These are phyloP conservation scores for Withania somnifera DNA, from an alignment of 305 asterid genomes.

Conservation along the genomic window DNA sequence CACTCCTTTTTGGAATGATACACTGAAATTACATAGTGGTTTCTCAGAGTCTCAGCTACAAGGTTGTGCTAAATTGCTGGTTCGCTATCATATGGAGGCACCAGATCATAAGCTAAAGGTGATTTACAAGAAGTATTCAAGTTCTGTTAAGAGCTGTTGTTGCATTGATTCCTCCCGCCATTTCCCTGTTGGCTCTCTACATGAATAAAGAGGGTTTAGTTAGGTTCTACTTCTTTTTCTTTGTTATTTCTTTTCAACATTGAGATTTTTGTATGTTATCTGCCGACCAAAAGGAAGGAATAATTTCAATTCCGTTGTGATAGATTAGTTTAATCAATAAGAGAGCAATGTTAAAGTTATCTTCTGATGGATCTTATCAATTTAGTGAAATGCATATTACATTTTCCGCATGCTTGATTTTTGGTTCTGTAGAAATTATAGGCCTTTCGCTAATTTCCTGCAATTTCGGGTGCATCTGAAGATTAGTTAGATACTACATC, in stretches of 20 bases:
- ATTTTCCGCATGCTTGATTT: too few relatives aligned
- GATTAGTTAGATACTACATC: too few relatives aligned
- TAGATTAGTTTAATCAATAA: too few relatives aligned
- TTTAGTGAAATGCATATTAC: too few relatives aligned
- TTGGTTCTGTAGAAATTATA: too few relatives aligned
- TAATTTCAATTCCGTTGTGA: background rate
- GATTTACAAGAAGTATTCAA: constrained; percentile 45
- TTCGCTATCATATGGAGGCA: constrained; percentile 31
- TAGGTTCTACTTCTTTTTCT: too few relatives aligned
- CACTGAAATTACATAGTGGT: constrained; percentile 67
- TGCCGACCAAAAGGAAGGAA: background rate
- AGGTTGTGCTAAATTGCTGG: constrained; percentile 63
- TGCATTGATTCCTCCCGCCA: constrained; percentile 51
- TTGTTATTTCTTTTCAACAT: background rate
- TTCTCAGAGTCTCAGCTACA: constrained; percentile 48
- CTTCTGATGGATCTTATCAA: too few relatives aligned
- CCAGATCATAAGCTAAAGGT: constrained; percentile 37
- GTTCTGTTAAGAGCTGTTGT: constrained; percentile 40
- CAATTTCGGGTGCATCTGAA: too few relatives aligned
- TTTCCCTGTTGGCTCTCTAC: constrained; percentile 1
- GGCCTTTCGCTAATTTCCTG: too few relatives aligned
- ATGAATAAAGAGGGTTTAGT: background rate
- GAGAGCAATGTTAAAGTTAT: too few relatives aligned
- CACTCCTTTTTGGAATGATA: constrained; percentile 58
- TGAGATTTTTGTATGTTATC: background rate